phyloP scores from a whole-genome alignment of 164 flowering plant genomes.

The Buxus sempervirens region DNA sequence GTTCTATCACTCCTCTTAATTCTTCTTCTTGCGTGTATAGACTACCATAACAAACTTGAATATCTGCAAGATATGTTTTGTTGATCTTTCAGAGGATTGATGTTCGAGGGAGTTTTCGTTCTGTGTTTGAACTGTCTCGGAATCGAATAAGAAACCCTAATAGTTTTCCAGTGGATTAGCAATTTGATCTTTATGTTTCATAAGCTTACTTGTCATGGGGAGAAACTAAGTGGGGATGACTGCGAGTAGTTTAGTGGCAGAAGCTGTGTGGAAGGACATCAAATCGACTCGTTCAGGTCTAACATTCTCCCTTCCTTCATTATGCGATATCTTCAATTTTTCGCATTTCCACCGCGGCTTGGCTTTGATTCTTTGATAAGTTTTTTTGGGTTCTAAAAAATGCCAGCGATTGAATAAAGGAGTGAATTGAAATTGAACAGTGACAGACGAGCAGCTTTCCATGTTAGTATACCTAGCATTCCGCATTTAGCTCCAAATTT shows the following conservation, averaged over 20 bases:
- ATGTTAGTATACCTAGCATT: constrained; percentile 57
- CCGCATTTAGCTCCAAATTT: not conserved
- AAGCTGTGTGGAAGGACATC: constrained; percentile 64
- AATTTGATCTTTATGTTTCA: not conserved
- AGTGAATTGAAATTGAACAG: constrained; percentile 27
- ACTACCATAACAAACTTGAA: no score
- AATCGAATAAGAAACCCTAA: no score
- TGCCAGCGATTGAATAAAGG: not conserved
- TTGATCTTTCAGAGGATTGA: no score
- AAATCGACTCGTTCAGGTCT: constrained; percentile 70
- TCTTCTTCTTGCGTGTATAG: no score
- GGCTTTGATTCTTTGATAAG: not conserved
- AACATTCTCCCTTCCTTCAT: not conserved
- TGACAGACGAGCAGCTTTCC: constrained; percentile 74
- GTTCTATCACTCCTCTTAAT: no score
- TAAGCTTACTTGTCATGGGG: not conserved
- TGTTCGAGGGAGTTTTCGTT: no score
- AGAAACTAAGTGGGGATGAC: constrained; percentile 21
- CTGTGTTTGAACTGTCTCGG: no score
- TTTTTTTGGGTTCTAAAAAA: not conserved
- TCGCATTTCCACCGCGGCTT: not conserved
- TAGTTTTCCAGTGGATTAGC: not conserved
- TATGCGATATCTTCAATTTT: not conserved
- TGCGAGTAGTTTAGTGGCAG: constrained; percentile 53
- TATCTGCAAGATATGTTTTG: no score